Conservation (phyloP, 805 yeast genomes). For the Candida odintsovae region DNA sequence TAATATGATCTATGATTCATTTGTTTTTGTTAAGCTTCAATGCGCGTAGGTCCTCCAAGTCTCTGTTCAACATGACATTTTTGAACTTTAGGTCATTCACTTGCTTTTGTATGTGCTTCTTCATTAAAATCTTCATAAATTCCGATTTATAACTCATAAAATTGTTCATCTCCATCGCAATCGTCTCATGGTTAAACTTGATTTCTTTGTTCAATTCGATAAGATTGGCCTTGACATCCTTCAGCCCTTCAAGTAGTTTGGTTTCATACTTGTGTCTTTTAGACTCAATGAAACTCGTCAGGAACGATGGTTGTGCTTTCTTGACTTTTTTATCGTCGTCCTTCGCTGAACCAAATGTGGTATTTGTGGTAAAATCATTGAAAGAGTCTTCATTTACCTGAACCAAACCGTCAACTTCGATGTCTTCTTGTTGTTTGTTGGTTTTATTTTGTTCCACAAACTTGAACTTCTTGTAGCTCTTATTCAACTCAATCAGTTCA, state of each 20-base stretch:
- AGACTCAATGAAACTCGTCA: conserved; percentile 41
- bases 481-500: conserved; percentile 32
- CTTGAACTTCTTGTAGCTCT: conserved; percentile 26
- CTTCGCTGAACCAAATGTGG: conserved; percentile 11
- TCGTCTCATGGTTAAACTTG: conserved; percentile 47
- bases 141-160: conserved; percentile 46
- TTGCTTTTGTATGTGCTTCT: conserved; percentile 26
- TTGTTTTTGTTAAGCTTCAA: not conserved
- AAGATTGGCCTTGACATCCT: conserved; percentile 37
- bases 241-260: conserved; percentile 32
- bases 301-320: conserved; percentile 23
- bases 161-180: conserved; percentile 60
- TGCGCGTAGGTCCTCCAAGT: conserved; percentile 16
- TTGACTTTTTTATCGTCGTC: conserved; percentile 5
- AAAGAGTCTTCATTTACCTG: conserved; percentile 22
- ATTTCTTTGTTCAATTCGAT: conserved; percentile 40
- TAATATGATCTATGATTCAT: not conserved
- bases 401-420: conserved; percentile 19
- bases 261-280: conserved; percentile 43
- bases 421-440: conserved; percentile 1
- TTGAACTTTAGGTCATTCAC: conserved; percentile 23
- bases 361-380: conserved; percentile 17
- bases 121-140: conserved; percentile 33
- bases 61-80: conserved; percentile 17
- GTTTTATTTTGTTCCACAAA: conserved; percentile 12